phyloP scores from a whole-genome alignment of 768 basidiomycete species.

The Suillus paluster region DNA sequence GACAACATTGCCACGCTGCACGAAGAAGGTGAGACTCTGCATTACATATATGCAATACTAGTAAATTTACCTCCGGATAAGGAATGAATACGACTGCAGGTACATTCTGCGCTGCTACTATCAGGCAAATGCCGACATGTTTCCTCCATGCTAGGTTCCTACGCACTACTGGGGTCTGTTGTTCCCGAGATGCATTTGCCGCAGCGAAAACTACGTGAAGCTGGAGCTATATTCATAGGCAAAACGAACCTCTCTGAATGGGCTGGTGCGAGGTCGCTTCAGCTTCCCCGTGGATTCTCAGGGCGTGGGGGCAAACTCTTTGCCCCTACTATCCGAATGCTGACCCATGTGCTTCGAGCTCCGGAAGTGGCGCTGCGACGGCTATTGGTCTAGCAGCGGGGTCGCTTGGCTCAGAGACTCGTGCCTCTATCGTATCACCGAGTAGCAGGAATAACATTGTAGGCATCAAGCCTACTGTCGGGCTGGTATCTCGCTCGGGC shows the following conservation, averaged over 20 bases:
- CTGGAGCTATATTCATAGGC: conserved; percentile 41
- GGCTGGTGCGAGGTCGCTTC: conserved; percentile 42
- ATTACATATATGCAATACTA: not conserved
- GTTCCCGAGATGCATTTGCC: conserved; percentile 33
- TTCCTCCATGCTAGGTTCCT: conserved; percentile 22
- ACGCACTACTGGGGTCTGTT: conserved; percentile 32
- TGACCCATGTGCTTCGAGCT: conserved; percentile 45
- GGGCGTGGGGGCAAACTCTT: conserved; percentile 48
- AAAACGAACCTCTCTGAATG: conserved; percentile 51
- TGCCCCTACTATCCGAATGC: conserved; percentile 46
- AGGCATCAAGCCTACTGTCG: conserved; percentile 46
- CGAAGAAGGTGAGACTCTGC: conserved; percentile 18
- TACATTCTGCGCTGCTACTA: conserved; percentile 21
- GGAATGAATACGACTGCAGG: conserved; percentile 43
- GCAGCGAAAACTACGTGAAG: conserved; percentile 24
- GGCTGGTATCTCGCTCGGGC: conserved; percentile 41
- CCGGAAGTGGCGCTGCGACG: conserved; percentile 45
- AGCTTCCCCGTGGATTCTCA: conserved; percentile 47
- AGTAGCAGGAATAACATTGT: conserved; percentile 46
- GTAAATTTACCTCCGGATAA: not conserved
- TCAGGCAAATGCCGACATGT: not conserved
- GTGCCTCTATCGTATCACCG: conserved; percentile 52
- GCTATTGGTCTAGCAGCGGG: conserved; percentile 48
- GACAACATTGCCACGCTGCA: conserved; percentile 27
- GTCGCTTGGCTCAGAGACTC: conserved; percentile 50